Percentiles rank a stretch among this genome's conserved stretches.
Evolutionary conservation across 805 yeast species (phyloP).

Genomic region (Starmera quercuum): DNA sequence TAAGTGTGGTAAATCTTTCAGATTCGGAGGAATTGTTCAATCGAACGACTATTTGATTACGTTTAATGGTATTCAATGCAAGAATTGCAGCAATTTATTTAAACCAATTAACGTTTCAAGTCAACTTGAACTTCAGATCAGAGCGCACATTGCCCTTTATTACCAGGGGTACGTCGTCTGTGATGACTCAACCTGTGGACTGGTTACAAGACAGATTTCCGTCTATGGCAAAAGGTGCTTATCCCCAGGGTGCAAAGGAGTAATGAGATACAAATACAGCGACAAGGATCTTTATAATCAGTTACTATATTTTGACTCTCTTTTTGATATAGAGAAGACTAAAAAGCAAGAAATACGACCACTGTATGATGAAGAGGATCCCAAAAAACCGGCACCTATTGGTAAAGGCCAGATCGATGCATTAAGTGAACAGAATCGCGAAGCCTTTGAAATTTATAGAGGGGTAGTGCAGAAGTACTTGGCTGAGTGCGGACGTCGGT

Average conservation of each 20-base stretch:
- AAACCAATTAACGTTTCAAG: constrained; percentile 48
- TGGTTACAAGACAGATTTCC: constrained; percentile 73
- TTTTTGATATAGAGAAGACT: constrained; percentile 79
- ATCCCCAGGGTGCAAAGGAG: constrained; percentile 56
- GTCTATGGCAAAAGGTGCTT: constrained; percentile 87
- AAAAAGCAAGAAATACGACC: constrained; percentile 51
- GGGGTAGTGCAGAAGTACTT: constrained; percentile 66
- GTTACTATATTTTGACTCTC: constrained; percentile 63
- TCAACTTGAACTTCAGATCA: constrained; percentile 68
- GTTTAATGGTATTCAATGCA: constrained; percentile 66
- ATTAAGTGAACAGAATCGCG: constrained; percentile 72
- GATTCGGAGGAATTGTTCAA: constrained; percentile 67
- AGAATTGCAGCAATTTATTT: constrained; percentile 46
- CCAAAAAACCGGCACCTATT: constrained; percentile 23
- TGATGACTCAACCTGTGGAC: constrained; percentile 78
- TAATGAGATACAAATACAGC: constrained; percentile 66
- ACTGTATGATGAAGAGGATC: constrained; percentile 30
- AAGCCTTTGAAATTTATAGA: constrained; percentile 42
- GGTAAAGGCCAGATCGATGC: constrained; percentile 56
- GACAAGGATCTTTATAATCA: constrained; percentile 85
- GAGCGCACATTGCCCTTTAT: constrained; percentile 64
- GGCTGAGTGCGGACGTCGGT: constrained; percentile 78
- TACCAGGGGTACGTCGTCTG: constrained; percentile 85
- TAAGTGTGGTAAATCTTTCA: constrained; percentile 49
- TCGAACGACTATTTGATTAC: constrained; percentile 55